Percentiles rank a stretch among this genome's conserved stretches.
phyloP scores from a whole-genome alignment of 2,329 filamentous ascomycete species.

The Fusarium sp. region DNA sequence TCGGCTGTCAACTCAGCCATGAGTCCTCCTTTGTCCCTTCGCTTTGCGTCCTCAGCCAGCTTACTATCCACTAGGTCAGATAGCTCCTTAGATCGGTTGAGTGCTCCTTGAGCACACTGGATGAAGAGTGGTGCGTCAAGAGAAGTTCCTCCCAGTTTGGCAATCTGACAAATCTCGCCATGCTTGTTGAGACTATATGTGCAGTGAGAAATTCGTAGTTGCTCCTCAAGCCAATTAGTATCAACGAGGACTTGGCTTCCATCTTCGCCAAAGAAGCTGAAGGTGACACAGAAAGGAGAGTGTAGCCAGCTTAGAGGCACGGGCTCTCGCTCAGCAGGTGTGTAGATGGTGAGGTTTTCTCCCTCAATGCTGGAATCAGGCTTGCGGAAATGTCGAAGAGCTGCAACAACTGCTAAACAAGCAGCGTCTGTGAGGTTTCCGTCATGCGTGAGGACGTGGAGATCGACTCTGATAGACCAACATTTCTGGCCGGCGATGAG shows the following conservation, averaged over 20 bases:
- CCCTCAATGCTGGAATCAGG: conserved; percentile 90
- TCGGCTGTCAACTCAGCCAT: conserved; percentile 83
- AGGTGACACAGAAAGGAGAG: conserved; percentile 90
- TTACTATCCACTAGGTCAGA: conserved; percentile 76
- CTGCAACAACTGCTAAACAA: conserved; percentile 87
- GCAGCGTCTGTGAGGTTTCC: conserved; percentile 88
- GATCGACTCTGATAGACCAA: conserved; percentile 89
- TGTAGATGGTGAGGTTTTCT: conserved; percentile 85
- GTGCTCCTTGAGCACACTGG: conserved; percentile 77
- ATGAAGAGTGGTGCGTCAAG: conserved; percentile 83
- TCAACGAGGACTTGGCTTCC: conserved; percentile 77
- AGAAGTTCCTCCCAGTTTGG: conserved; percentile 86
- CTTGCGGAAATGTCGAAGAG: conserved; percentile 88
- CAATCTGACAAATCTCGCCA: conserved; percentile 89
- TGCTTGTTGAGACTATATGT: conserved; percentile 89
- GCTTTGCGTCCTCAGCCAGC: conserved; percentile 80
- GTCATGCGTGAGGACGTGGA: conserved; percentile 91
- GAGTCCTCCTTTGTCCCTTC: conserved; percentile 80
- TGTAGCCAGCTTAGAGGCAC: conserved; percentile 92
- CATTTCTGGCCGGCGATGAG: conserved; percentile 90
- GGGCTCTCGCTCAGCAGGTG: conserved; percentile 84
- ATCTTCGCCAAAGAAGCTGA: conserved; percentile 81
- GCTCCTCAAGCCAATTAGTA: conserved; percentile 78
- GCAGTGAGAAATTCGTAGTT: conserved; percentile 76
- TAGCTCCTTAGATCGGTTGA: conserved; percentile 83